These are phyloP conservation scores for Fusarium newnesense DNA, from an alignment of 2,329 filamentous ascomycete species.

Conservation along the genomic window DNA sequence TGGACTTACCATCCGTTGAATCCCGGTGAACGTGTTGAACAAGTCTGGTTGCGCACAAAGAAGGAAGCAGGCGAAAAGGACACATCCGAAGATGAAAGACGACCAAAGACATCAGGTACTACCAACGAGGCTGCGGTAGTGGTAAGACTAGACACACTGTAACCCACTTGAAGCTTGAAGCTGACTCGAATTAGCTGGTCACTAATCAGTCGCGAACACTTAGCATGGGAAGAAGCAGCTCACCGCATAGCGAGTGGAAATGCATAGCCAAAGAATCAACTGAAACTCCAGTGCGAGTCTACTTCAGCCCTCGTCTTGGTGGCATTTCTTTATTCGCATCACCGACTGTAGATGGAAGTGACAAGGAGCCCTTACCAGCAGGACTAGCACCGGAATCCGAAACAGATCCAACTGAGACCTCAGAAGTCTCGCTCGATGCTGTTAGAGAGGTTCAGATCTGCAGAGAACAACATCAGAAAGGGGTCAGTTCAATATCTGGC, in stretches of 20 bases:
- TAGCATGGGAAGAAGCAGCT: background rate
- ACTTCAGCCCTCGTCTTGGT: background rate
- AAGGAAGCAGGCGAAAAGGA: background rate
- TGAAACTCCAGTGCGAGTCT: background rate
- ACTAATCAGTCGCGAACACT: constrained; percentile 17
- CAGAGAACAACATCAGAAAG: background rate
- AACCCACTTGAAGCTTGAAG: background rate
- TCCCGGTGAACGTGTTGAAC: constrained; percentile 4
- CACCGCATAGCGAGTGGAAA: background rate
- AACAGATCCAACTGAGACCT: background rate
- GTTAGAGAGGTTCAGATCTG: background rate
- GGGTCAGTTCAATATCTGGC: background rate
- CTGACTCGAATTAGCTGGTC: constrained; percentile 15
- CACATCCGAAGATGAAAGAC: background rate
- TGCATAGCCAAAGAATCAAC: constrained; percentile 1
- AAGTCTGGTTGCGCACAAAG: constrained; percentile 17
- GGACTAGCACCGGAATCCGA: background rate
- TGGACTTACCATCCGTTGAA: constrained; percentile 18
- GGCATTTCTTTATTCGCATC: constrained; percentile 10
- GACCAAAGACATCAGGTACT: background rate
- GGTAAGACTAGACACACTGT: background rate
- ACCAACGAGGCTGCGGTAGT: background rate
- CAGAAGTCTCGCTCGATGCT: background rate
- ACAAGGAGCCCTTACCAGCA: background rate
- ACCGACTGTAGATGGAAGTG: background rate